Percentiles rank a stretch among this genome's conserved stretches.
These are phyloP conservation scores for Blastobotrys serpentis DNA, from an alignment of 1,139 yeast genomes.

Conservation along the genomic window DNA sequence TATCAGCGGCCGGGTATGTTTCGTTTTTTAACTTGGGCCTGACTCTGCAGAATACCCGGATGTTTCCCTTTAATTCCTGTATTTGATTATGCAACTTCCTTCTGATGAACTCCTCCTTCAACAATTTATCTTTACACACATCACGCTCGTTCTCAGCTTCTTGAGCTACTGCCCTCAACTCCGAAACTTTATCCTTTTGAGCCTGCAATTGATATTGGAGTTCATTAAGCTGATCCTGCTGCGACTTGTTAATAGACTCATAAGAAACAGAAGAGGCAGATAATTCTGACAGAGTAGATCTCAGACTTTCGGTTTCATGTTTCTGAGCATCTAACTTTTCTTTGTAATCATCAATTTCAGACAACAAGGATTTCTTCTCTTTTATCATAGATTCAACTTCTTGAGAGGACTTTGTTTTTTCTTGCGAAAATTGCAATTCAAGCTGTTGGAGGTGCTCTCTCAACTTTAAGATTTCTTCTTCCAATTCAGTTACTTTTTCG, in stretches of 20 bases:
- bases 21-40: constrained; percentile 52
- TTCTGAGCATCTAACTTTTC: constrained; percentile 35
- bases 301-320: constrained; percentile 33
- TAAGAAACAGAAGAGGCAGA: constrained; percentile 22
- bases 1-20: constrained; percentile 33
- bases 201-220: constrained; percentile 24
- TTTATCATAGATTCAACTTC: constrained; percentile 18
- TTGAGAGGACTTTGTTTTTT: constrained; percentile 3
- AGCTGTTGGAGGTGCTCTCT: constrained; percentile 5
- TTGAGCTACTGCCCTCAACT: constrained; percentile 21
- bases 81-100: constrained; percentile 70
- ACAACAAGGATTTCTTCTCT: constrained; percentile 27
- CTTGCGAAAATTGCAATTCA: background rate
- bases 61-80: constrained; percentile 89
- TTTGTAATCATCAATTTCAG: constrained; percentile 26
- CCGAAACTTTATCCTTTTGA: constrained; percentile 20
- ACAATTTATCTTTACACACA: constrained; percentile 36
- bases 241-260: constrained; percentile 23
- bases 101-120: constrained; percentile 53
- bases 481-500: constrained; percentile 6
- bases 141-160: constrained; percentile 27
- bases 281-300: constrained; percentile 21
- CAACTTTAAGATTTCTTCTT: constrained; percentile 1
- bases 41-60: constrained; percentile 84
- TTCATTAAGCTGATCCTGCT: constrained; percentile 26